A percentile compares a stretch with the other conserved stretches of the same genome.
Evolutionary conservation across 1,284 basidiomycete species (phyloP).

Genomic region (Pterula multifida): DNA sequence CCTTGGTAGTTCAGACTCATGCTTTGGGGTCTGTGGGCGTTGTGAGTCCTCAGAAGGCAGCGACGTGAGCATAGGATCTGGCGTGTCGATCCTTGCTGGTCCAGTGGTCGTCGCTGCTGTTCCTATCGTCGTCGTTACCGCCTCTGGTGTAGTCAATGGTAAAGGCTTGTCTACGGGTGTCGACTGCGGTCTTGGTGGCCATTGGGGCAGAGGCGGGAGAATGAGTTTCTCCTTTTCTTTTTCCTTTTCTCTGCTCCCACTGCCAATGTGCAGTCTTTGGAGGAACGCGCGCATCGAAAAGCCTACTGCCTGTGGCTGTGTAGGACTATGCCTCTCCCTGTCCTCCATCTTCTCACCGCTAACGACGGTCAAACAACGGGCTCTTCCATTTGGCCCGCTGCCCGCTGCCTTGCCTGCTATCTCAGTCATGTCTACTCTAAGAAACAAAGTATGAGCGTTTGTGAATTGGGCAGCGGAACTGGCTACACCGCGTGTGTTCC

Average conservation of each 20-base stretch:
- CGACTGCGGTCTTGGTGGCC: constrained; percentile 1
- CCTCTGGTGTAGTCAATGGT: neutral
- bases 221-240: constrained; percentile 2
- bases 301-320: constrained; percentile 4
- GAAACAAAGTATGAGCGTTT: constrained; percentile 28
- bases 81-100: neutral
- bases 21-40: neutral
- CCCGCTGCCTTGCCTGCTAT: constrained; percentile 61
- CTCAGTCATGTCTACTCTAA: constrained; percentile 22
- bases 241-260: constrained; percentile 52
- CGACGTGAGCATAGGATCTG: neutral
- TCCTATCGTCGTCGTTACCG: neutral
- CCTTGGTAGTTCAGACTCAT: neutral
- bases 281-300: constrained; percentile 67
- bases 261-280: constrained; percentile 57
- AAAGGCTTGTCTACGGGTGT: constrained; percentile 5
- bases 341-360: constrained; percentile 4
- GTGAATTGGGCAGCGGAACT: constrained; percentile 79
- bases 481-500: constrained; percentile 63
- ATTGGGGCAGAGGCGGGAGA: neutral
- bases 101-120: neutral
- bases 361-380: constrained; percentile 62
- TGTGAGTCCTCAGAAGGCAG: neutral
- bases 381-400: constrained; percentile 81
- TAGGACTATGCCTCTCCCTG: constrained; percentile 47